Evolutionary conservation across 2,329 filamentous ascomycete species (phyloP), one percentile per base, ranked within the genome.

Genomic region (Cercospora zeina): DNA sequence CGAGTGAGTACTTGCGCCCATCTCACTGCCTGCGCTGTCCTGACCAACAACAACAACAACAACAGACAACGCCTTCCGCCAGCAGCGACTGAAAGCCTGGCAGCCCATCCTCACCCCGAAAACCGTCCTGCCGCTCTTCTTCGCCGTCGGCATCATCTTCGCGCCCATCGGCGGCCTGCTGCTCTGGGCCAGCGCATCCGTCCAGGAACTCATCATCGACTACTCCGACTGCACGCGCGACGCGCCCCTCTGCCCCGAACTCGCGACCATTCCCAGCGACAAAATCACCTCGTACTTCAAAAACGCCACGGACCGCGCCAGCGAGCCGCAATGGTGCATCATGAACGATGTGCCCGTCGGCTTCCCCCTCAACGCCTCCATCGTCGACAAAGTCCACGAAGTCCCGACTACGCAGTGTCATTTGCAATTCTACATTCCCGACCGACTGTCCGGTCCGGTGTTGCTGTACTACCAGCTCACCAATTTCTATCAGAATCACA

Each of bases 401-500:
- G 62, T 64, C 65, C 71, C 31, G 66, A 85, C 77, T 4, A 77
- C 76, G 10, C 75, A 82, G 24, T 99, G 95, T 82, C 83, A 83
- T 33, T 77, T 99, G 60, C 82, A 86, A 65, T 96, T 97, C 77
- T 81, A 84, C 36, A 87, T 97, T 8, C 91, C 91, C 1, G 88
- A 93, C 70, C 80, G 87, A 62, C 88, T 99, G 77, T 82, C 84
- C 2, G 85, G 92, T 1, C 92, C 93, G 0, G 90, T 99, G 10
- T 85, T 93, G 64, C 87, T 97, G 77, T 99, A 97, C 81, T 99
- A 99, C 77, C 89, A 89, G 69, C 87, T 99, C 66, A 93, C 91
- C 62, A 96, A 97, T 79, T 99, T 99, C 80, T 97, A 97, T 80
- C 95, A 99, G 78, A 99, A 99, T 75, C 95, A 99, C 75, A 89